Conservation (phyloP, 2,329 filamentous ascomycete genomes). For the Botryotinia convoluta region DNA sequence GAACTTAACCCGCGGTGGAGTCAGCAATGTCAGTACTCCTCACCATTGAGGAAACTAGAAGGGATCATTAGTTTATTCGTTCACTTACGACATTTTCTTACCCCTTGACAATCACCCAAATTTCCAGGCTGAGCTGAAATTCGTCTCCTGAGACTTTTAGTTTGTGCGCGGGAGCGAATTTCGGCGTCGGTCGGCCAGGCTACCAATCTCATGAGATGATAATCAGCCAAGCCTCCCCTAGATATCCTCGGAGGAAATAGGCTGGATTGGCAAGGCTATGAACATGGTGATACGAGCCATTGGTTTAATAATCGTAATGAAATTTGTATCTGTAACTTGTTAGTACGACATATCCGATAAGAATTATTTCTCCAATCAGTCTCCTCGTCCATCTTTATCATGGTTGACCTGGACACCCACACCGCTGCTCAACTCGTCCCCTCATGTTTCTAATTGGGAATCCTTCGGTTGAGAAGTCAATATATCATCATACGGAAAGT, state of each 20-base stretch:
- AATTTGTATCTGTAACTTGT: background rate
- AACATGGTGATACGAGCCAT: slow-evolving; percentile 12
- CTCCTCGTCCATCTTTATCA: background rate
- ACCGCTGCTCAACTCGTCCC: slow-evolving; percentile 15
- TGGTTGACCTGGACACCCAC: slow-evolving; percentile 21
- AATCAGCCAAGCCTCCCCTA: slow-evolving; percentile 7
- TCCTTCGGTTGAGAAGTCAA: background rate
- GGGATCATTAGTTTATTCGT: background rate
- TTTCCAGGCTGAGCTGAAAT: slow-evolving; percentile 16
- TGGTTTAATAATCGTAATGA: background rate
- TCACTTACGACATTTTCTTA: background rate
- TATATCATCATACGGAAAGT: background rate
- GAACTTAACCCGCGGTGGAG: background rate
- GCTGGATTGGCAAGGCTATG: slow-evolving; percentile 10
- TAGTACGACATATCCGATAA: background rate
- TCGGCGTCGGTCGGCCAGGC: slow-evolving; percentile 13
- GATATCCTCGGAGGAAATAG: slow-evolving; percentile 2
- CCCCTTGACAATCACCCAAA: background rate
- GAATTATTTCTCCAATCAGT: background rate
- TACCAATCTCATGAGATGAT: slow-evolving; percentile 10
- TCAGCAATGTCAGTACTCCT: background rate
- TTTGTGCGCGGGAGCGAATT: slow-evolving; percentile 4
- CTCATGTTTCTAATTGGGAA: background rate
- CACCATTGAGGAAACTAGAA: background rate
- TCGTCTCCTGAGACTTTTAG: slow-evolving; percentile 13